Base-by-base conservation (phyloP, 2,329 filamentous ascomycete species). In the Leptographium wingfieldii region DNA sequence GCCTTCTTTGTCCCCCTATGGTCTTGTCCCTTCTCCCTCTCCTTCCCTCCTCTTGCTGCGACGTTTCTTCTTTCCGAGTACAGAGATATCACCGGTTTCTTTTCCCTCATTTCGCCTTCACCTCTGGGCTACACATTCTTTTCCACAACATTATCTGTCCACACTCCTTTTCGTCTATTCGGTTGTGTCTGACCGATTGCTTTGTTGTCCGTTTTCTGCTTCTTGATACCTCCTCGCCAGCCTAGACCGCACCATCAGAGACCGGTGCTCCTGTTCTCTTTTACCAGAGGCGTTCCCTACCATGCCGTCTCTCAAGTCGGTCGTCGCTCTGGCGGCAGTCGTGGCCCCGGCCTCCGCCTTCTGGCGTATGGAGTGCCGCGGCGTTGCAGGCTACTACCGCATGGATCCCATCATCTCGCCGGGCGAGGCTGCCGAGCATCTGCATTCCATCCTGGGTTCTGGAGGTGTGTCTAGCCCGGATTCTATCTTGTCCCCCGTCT, bases 291-390 rank as follows among this genome's bases (percentile, higher is more conserved):
- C 46, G 22, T 33, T 5, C 33, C 3, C 29, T n/a, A 35, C 1
- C 22, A 58, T 53, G 48, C 14, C 48, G 7, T 38, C 46, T 11
- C 10, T 58, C 10, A 35, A 5, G 7, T 25, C 35, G 5, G 3
- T 60, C 19, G 57, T 63, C 49, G 22, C 63, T 55, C 25, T 64
- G 60, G 57, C 63, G 38, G 54, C 61, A 7, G 57, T 57, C 48
- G 43, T 58, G 40, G 22, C 48, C n/a, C 61, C 64, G 57, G 63
- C 61, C 59, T 43, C 54, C 66, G 91, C 87, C 62, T 96, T 96
- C 73, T 96, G 89, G 89, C 89, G 91, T 69, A 88, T 96, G 80
- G 87, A 90, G 67, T 96, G 90, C 73, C 86, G 82, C 66, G 85
- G 84, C 60, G 80, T 81, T 55, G 77, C 84, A 65, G 88, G 84